Evolutionary conservation across 352 stramenopile genomes (phyloP), one percentile per base, ranked within the genome.

Genomic region (Thalassiosira mediterranea): DNA sequence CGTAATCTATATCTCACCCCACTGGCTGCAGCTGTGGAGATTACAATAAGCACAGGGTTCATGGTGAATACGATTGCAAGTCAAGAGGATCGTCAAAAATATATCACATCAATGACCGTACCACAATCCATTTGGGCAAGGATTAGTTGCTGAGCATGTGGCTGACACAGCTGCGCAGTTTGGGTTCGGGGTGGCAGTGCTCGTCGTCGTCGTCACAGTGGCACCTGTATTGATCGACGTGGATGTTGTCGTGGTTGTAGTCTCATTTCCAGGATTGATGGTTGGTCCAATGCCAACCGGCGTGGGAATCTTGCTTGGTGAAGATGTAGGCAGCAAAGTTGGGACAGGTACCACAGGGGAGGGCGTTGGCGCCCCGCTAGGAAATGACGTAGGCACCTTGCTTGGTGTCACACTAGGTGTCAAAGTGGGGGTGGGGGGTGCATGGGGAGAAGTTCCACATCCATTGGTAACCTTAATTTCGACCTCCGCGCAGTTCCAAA

Each of bases 401-500:
- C 5, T 38, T 58, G 5, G 28, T 58, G 13, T 21, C 19, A 4
- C 13, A 32, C 49, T 15, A 11, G 49, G 62, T 56, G 42, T 13
- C 42, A 19, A 17, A 42, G 56, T 58, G 10, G 68, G 60, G 5
- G 37, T 13, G 15, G 13, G 4, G 7, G 44, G 34, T 19, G 52
- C 4, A 62, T 54, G 63, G 13, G 40, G 37, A 1, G 59, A 61
- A 2, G 48, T 40, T 11, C 21, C 70, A 48, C 69, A 78, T 31
- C 40, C 53, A 28, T 63, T 74, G 28, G 49, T 65, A 53, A 83
- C 56, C 49, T 63, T 81, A 15, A 79, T 74, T 66, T 53, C 40
- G 23, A 83, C 63, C 21, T 83, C 74, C n/a, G 71, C 76, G 46
- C 76, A 84, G 53, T 84, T 84, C 76, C 76, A 80, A 66, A 84